Conservation (phyloP, 345 rosid species). For the Melaleuca alternifolia region DNA sequence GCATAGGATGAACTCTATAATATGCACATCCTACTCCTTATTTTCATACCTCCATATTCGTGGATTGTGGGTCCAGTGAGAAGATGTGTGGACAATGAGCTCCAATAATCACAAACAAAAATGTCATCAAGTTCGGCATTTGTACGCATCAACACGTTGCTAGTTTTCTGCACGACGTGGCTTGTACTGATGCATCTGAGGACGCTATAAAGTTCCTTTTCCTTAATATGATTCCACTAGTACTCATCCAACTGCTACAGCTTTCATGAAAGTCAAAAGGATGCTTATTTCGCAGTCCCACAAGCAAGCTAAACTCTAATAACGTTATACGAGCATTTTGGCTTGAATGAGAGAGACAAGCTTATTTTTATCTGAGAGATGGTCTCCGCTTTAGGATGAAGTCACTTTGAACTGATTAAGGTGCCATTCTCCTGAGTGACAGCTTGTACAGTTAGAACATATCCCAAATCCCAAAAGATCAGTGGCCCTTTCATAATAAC, state of each 20-base stretch:
- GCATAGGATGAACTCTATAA: neutral
- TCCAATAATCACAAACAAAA: neutral
- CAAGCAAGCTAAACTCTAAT: neutral
- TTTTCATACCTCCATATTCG: neutral
- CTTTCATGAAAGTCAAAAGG: neutral
- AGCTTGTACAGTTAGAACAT: neutral
- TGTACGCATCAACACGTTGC: neutral
- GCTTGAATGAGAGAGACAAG: neutral
- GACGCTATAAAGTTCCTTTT: neutral
- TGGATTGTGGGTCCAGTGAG: neutral
- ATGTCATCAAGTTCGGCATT: neutral
- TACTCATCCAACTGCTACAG: neutral
- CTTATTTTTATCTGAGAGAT: neutral
- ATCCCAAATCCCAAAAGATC: neutral
- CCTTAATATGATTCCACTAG: neutral
- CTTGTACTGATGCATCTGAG: neutral
- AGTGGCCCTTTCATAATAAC: neutral
- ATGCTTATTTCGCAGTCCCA: neutral
- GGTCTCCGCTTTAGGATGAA: neutral
- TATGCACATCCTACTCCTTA: neutral
- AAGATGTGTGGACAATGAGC: neutral
- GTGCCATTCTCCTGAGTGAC: neutral
- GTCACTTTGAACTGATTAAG: neutral
- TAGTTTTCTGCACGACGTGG: neutral
- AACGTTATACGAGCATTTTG: neutral